Evolutionary conservation across 2,329 filamentous ascomycete species (phyloP), one percentile per base, ranked within the genome.

Genomic region (Gaeumannomyces tritici): DNA sequence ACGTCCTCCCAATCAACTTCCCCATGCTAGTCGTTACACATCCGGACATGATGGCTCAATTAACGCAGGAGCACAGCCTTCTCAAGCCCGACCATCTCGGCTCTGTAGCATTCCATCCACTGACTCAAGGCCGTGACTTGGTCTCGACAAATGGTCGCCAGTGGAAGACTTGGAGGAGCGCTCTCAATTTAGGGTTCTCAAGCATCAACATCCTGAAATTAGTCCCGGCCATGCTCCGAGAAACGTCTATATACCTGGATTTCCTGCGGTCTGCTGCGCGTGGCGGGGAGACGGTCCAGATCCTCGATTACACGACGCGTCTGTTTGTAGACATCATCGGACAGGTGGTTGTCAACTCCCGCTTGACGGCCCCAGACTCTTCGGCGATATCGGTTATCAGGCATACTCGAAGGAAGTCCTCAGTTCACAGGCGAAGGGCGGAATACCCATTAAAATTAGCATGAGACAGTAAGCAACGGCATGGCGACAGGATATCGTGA

Each of bases 151-250:
- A 77, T 26, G 76, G 77, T 3, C 66, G 69, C 18, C 69, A 73
- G 60, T 79, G 76, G 76, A 75, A 74, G 65, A 65, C 61, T 55
- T 69, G 70, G 66, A 67, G 74, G 60, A 66, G 65, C 51, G 65
- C 73, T 42, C 76, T 77, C 68, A 76, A 76, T 64, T 73, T 72
- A 4, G 75, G 74, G 7, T 77, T 77, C 65, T 71, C 73, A 0
- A 66, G 68, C 12, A 71, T 68, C 62, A 75, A 77, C 62, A 61
- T 77, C 33, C 68, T 73, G 57, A 70, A 71, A 0, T 63, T 76
- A 27, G 67, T 74, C 1, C 73, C 73, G 2, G 65, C 63, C n/a
- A 70, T 74, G 57, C 63, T 74, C 12, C 70, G 74, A 27, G 72
- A 73, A 62, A 67, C 66, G 18, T 61, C 65, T 31, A 65, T 69